Evolutionary conservation across 1,284 basidiomycete genomes (phyloP), one percentile per base, ranked within the genome.

Genomic region (Veloporphyrellus conicus): DNA sequence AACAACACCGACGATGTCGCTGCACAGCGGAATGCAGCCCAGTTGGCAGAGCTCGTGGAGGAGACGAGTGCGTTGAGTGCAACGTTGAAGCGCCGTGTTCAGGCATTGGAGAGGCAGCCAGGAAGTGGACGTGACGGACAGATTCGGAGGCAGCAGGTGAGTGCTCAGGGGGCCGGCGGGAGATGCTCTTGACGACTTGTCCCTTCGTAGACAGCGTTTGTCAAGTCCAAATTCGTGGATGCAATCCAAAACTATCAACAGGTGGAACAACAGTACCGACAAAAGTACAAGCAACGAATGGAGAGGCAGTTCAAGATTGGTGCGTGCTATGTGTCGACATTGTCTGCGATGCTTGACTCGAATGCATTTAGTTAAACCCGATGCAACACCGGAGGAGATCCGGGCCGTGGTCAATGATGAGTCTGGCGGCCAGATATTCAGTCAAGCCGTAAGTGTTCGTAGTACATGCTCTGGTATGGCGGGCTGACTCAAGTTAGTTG

Each of bases 271-370:
- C 85, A 91, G 63, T 92, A 90, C 68, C 84, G 95, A 49, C 79
- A 87, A 57, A 94, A 91, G 73, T 93, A 96, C 71, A 92, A 92
- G 71, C 90, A 94, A 67, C 79, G 93, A 38, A 84, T 95, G 74
- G 94, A 95, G 72, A 81, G 96, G 54, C 96, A 99, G 72, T 95
- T 88, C 76, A 92, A 87, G 72, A 99, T 99, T 58, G 87, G 87
- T 87, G 46, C 9, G 78, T 71, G 22, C 18, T 47, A 43, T 16
- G 8, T 4, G 4, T 3, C 1, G 22, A 42, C 31, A 22, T 20
- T 31, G 22, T 45, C n/a, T 43, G 29, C 25, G 11, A 20, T 31
- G 20, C 8, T 31, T 43, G 47, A 48, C 31, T 50, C 9, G 48
- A 22, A 16, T 53, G 14, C 48, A 0, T 54, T n/a, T 34, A 84